A percentile compares a stretch with the other conserved stretches of the same genome.
phyloP scores from a whole-genome alignment of 2,329 filamentous ascomycete genomes.

The Emergomyces pasteurianus region DNA sequence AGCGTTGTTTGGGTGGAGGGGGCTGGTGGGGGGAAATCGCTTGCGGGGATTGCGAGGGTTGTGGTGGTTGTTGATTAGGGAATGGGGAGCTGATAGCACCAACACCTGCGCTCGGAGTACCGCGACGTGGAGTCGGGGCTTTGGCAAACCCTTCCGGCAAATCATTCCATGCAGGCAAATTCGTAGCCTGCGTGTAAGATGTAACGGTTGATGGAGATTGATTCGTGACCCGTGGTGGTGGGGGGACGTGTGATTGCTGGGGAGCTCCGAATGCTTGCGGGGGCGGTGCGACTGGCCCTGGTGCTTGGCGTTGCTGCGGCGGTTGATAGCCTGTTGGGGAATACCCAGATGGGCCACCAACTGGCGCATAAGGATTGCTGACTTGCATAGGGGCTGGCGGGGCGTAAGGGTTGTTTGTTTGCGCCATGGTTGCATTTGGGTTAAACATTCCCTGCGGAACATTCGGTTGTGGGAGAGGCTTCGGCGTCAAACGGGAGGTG shows the following conservation, averaged over 20 bases:
- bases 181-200: constrained; percentile 50
- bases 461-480: constrained; percentile 26
- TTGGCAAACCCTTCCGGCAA: constrained; percentile 72
- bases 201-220: constrained; percentile 58
- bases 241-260: constrained; percentile 37
- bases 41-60: constrained; percentile 17
- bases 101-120: constrained; percentile 53
- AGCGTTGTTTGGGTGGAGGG: constrained; percentile 45
- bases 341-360: constrained; percentile 22
- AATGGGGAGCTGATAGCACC: constrained; percentile 66
- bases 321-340: constrained; percentile 45
- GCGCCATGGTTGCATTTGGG: constrained; percentile 10
- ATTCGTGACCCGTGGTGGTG: constrained; percentile 54
- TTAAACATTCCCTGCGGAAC: constrained; percentile 19
- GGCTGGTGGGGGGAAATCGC: constrained; percentile 41
- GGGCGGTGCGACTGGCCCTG: constrained; percentile 18
- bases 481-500: constrained; percentile 33
- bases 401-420: constrained; percentile 15
- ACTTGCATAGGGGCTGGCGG: constrained; percentile 10
- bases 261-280: constrained; percentile 29
- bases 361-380: constrained; percentile 23
- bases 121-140: constrained; percentile 56
- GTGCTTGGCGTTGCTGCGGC: constrained; percentile 33
- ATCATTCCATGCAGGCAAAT: constrained; percentile 85
- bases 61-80: constrained; percentile 51